Evolutionary conservation across 2,329 filamentous ascomycete genomes (phyloP), one percentile per base, ranked within the genome.

Genomic region (Annulohypoxylon truncatum): DNA sequence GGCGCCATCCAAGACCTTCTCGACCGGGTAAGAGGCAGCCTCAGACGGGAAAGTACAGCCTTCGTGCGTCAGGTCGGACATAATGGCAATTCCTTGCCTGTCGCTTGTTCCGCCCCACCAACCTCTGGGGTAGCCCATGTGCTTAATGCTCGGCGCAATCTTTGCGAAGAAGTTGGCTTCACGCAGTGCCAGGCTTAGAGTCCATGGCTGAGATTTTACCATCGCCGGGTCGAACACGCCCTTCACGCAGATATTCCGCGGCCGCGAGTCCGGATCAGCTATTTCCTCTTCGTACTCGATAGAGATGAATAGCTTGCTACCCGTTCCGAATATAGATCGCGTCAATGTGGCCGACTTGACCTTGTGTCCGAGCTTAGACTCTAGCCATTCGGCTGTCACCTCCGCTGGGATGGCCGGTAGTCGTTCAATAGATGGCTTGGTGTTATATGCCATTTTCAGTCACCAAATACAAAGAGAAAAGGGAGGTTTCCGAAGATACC

Each of bases 161-260:
- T 75, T 74, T 1, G 69, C 58, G 67, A 79, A 80, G 69, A 81
- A 81, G 2, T 78, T 73, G 44, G 77, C 76, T 65, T 81, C 79
- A 15, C 76, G 77, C 68, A 75, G 74, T 2, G 72, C 74, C 31
- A 78, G 54, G 51, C 64, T 71, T 22, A 76, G 50, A 5, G 74
- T 76, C 72, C 74, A 76, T 2, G 78, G 76, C 24, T 77, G 75
- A 7, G 76, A 54, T 20, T 69, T 74, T 1, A 77, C 67, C 74
- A 79, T 78, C 10, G 64, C 67, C 5, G 76, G 77, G 53, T 79
- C 76, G 62, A 81, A 80, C n/a, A 77, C 75, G 15, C 78, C 79
- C 70, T 81, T 81, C 59, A 81, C 63, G 44, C 78, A 81, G 51
- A 81, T 57, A 26, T 75, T 63, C 12, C 61, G 71, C 5, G 71